These are phyloP conservation scores for Catharanthus roseus DNA, from an alignment of 257 asterid species.

Conservation along the genomic window DNA sequence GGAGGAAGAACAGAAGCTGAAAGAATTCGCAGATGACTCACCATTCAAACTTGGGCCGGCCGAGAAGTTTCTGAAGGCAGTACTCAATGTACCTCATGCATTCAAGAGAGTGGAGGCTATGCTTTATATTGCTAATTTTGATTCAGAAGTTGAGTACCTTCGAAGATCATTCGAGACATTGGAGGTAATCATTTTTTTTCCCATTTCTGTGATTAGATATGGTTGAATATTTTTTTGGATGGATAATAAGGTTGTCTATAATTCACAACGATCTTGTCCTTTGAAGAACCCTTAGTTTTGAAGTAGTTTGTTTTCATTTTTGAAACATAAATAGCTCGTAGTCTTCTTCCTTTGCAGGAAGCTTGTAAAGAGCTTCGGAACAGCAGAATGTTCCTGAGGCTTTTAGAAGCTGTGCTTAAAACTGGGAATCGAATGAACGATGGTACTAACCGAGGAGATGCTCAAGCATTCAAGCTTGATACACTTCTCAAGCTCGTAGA, in stretches of 20 bases:
- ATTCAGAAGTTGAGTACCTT: constrained; percentile 62
- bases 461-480: constrained; percentile 79
- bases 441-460: constrained; percentile 81
- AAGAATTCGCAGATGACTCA: constrained; percentile 51
- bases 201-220: background rate
- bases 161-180: constrained; percentile 63
- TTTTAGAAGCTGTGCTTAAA: constrained; percentile 78
- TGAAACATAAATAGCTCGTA: background rate
- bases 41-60: constrained; percentile 63
- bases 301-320: background rate
- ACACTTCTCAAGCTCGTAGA: constrained; percentile 76
- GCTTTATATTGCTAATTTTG: constrained; percentile 65
- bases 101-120: constrained; percentile 78
- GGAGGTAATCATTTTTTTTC: constrained; percentile 40
- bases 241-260: background rate
- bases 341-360: constrained; percentile 47
- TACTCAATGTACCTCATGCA: constrained; percentile 66
- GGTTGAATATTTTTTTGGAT: background rate
- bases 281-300: background rate
- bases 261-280: background rate
- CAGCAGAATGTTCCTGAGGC: constrained; percentile 70
- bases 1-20: constrained; percentile 62
- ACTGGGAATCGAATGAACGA: constrained; percentile 77
- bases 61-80: constrained; percentile 70
- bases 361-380: constrained; percentile 74